Evolutionary conservation across 495 filamentous ascomycete genomes (phyloP).

Genomic region (Hypoxylon lenormandii): DNA sequence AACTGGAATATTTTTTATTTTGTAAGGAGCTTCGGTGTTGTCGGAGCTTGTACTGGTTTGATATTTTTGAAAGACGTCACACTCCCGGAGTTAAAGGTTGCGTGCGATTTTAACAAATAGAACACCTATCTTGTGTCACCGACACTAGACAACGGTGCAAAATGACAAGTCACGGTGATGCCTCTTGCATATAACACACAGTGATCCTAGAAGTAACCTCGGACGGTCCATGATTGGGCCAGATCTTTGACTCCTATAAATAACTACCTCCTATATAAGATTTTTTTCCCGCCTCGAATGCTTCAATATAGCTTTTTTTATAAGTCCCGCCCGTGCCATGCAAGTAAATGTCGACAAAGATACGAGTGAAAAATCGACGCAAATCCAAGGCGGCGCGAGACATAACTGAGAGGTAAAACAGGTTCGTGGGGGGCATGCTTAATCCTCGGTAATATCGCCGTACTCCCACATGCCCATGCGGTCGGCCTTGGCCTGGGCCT

Average conservation of each 20-base stretch:
- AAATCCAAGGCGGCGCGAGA: not conserved
- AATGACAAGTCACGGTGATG: too few species aligned
- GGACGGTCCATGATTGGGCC: not conserved
- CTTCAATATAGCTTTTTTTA: constrained; percentile 22
- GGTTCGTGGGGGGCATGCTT: constrained; percentile 32
- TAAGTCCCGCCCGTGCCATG: constrained; percentile 33
- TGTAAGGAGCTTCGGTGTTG: too few species aligned
- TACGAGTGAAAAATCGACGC: not conserved
- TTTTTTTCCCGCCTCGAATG: constrained; percentile 7
- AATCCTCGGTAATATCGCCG: constrained; percentile 92
- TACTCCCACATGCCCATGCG: constrained; percentile 96
- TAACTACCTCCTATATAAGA: constrained; percentile 4
- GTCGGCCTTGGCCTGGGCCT: constrained; percentile 79
- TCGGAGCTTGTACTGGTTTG: too few species aligned
- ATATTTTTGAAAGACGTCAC: too few species aligned
- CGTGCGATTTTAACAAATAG: too few species aligned
- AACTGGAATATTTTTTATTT: too few species aligned
- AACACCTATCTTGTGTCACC: too few species aligned
- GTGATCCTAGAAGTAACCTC: too few species aligned
- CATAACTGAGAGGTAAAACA: not conserved
- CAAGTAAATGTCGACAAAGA: constrained; percentile 24
- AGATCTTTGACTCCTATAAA: constrained; percentile 14
- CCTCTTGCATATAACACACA: too few species aligned
- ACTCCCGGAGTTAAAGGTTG: too few species aligned
- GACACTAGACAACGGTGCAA: too few species aligned